Evolutionary conservation across 2,329 filamentous ascomycete species (phyloP).

Genomic region (Verticillium nonalfalfae): DNA sequence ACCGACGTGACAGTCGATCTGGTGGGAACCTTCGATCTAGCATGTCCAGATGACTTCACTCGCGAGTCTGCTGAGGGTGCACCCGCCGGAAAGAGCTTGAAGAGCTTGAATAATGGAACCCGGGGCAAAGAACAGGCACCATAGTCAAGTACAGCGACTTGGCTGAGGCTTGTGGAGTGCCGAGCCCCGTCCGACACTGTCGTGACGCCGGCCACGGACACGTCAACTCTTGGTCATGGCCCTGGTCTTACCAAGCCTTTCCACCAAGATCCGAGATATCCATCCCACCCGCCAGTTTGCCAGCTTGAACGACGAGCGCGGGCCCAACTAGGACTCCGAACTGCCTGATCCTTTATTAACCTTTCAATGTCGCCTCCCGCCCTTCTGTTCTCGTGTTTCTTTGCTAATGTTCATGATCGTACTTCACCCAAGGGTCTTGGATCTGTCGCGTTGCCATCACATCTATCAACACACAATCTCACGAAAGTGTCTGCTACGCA

Average conservation of each 20-base stretch:
- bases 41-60: neutral
- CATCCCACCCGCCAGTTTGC: neutral
- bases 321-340: neutral
- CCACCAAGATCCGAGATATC: neutral
- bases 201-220: neutral
- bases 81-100: too few relatives aligned
- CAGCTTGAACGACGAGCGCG: neutral
- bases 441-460: too few relatives aligned
- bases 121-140: neutral
- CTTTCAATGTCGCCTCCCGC: neutral
- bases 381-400: neutral
- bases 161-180: neutral
- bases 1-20: neutral
- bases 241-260: neutral
- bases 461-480: too few relatives aligned
- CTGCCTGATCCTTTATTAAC: neutral
- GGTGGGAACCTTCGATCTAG: neutral
- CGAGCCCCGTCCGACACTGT: neutral
- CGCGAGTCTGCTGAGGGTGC: too few relatives aligned
- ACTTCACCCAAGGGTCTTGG: neutral
- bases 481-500: too few relatives aligned
- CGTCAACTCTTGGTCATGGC: too few relatives aligned
- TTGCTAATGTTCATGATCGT: neutral
- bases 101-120: neutral
- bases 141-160: neutral